These are phyloP conservation scores for Trichosporon sp. DNA, from an alignment of 1,284 basidiomycete genomes.

Conservation along the genomic window DNA sequence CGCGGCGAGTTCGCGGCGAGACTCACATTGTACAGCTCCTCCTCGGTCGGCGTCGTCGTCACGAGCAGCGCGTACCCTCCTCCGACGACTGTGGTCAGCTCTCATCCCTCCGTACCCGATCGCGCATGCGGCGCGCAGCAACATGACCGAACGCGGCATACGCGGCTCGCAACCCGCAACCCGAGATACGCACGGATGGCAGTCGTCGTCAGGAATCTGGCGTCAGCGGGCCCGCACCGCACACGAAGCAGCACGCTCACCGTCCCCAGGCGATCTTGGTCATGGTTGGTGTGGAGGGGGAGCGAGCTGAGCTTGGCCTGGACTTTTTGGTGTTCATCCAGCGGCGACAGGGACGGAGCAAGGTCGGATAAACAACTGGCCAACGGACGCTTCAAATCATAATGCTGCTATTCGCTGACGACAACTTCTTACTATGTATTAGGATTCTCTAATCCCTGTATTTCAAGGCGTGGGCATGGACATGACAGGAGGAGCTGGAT, in stretches of 20 bases:
- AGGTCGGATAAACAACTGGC: neutral
- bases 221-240: conserved; percentile 7
- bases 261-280: conserved; percentile 33
- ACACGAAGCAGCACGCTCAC: conserved; percentile 19
- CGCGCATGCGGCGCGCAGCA: no score
- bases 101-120: no score
- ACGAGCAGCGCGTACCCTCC: conserved; percentile 15
- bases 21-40: conserved; percentile 45
- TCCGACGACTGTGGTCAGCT: conserved; percentile 16
- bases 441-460: neutral
- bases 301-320: neutral
- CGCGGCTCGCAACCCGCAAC: no score
- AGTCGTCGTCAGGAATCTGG: conserved; percentile 31
- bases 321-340: neutral
- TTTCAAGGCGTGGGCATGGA: neutral
- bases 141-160: neutral
- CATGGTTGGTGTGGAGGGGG: neutral
- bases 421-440: neutral
- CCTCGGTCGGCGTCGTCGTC: conserved; percentile 41
- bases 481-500: neutral
- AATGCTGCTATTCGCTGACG: neutral
- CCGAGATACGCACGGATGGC: conserved; percentile 24
- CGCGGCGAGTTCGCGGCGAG: neutral
- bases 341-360: neutral
- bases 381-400: neutral